phyloP scores from a whole-genome alignment of 1,284 basidiomycete species.

The Schizophyllum commune region DNA sequence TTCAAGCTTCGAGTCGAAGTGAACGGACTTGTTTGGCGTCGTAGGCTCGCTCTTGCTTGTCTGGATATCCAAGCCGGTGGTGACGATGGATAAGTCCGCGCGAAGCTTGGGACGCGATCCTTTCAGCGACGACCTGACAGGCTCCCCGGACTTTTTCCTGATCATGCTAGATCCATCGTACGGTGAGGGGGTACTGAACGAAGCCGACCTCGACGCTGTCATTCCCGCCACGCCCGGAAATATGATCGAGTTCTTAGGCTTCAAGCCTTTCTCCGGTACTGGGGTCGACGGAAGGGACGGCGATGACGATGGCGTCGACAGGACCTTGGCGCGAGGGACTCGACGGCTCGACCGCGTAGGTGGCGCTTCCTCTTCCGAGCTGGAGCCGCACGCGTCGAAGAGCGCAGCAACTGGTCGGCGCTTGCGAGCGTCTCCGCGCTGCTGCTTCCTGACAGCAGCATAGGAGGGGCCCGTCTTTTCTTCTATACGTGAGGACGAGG shows the following conservation, averaged over 20 bases:
- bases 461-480: conserved; percentile 24
- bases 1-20: conserved; percentile 89
- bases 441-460: conserved; percentile 11
- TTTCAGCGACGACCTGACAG: conserved; percentile 89
- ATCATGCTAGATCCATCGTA: conserved; percentile 30
- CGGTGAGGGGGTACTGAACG: conserved; percentile 11
- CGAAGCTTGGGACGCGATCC: conserved; percentile 41
- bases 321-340: conserved; percentile 10
- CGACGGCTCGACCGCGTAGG: not conserved
- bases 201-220: conserved; percentile 19
- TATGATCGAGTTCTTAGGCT: conserved; percentile 26
- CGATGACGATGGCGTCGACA: conserved; percentile 12
- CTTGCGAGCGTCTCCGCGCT: conserved; percentile 14
- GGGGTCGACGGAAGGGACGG: conserved; percentile 21
- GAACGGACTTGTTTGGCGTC: conserved; percentile 77
- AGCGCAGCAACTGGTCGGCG: conserved; percentile 13
- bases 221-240: conserved; percentile 29
- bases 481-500: conserved; percentile 20
- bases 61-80: conserved; percentile 19
- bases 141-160: conserved; percentile 90
- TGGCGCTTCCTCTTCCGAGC: conserved; percentile 3
- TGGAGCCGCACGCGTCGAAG: conserved; percentile 21
- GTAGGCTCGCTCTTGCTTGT: conserved; percentile 50
- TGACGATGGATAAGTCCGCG: conserved; percentile 43
- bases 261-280: conserved; percentile 24